Percentiles rank a stretch among this genome's conserved stretches.
Evolutionary conservation across 345 rosid species (phyloP).

Genomic region (Pelargonium nanum): DNA sequence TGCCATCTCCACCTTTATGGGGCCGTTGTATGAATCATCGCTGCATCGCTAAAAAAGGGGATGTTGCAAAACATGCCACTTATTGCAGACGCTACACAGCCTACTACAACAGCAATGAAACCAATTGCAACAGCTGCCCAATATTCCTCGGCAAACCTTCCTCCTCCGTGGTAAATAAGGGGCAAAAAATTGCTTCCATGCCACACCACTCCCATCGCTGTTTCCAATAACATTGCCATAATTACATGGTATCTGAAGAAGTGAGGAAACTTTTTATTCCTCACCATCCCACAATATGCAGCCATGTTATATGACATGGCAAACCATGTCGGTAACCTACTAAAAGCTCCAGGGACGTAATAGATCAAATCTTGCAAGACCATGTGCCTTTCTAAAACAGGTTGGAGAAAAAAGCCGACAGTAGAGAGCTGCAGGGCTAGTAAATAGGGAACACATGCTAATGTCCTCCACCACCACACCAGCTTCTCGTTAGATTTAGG

Average conservation of each 20-base stretch:
- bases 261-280: conserved; percentile 64
- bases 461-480: conserved; percentile 81
- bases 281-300: conserved; percentile 49
- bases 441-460: conserved; percentile 63
- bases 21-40: conserved; percentile 46
- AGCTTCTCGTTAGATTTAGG: conserved; percentile 47
- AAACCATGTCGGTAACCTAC: conserved; percentile 68
- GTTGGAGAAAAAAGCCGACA: conserved; percentile 53
- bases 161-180: conserved; percentile 49
- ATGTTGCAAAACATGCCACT: conserved; percentile 50
- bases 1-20: neutral
- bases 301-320: conserved; percentile 50
- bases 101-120: conserved; percentile 44
- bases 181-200: conserved; percentile 62
- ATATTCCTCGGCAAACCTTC: conserved; percentile 49
- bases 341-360: conserved; percentile 61
- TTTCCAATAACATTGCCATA: conserved; percentile 84
- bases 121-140: conserved; percentile 60
- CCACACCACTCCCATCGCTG: conserved; percentile 56
- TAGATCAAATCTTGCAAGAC: conserved; percentile 39
- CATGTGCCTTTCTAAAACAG: conserved; percentile 46
- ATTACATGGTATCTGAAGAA: conserved; percentile 76
- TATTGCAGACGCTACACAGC: conserved; percentile 60
- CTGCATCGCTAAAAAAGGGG: conserved; percentile 60
- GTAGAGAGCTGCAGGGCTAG: conserved; percentile 72